Conservation (phyloP, 192 early-diverging fungal species). For the Coemansia sp. region DNA sequence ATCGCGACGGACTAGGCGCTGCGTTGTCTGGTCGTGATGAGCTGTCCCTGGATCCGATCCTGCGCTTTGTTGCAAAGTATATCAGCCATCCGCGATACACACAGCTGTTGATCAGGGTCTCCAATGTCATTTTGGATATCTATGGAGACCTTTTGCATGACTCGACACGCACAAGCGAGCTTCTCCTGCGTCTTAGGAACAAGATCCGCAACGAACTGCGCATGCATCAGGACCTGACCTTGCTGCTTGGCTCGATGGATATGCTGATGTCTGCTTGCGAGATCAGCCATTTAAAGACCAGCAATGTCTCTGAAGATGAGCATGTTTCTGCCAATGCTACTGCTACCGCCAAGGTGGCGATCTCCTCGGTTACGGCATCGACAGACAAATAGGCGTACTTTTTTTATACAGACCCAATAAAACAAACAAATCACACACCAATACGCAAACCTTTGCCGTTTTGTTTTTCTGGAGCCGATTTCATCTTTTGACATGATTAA, state of each 20-base stretch:
- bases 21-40: slow-evolving; percentile 90
- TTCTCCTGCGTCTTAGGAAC: slow-evolving; percentile 62
- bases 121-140: slow-evolving; percentile 71
- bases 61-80: slow-evolving; percentile 78
- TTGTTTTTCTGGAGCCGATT: not conserved
- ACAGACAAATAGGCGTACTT: not conserved
- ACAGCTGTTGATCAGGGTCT: slow-evolving; percentile 73
- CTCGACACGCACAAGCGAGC: slow-evolving; percentile 77
- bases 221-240: slow-evolving; percentile 73
- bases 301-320: slow-evolving; percentile 4
- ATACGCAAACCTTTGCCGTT: not conserved
- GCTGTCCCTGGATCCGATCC: slow-evolving; percentile 76
- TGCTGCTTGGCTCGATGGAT: slow-evolving; percentile 82
- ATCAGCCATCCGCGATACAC: slow-evolving; percentile 82
- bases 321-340: not conserved
- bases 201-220: slow-evolving; percentile 81
- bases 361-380: not conserved
- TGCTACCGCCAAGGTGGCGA: not conserved
- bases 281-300: slow-evolving; percentile 24
- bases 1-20: slow-evolving; percentile 74
- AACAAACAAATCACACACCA: not conserved
- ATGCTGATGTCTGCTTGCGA: slow-evolving; percentile 61
- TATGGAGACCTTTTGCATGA: slow-evolving; percentile 79
- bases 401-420: not conserved
- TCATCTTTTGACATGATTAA: not conserved